Percentiles rank a stretch among this genome's conserved stretches.
These are phyloP conservation scores for Torulaspora franciscae DNA, from an alignment of 805 yeast species.

Conservation along the genomic window DNA sequence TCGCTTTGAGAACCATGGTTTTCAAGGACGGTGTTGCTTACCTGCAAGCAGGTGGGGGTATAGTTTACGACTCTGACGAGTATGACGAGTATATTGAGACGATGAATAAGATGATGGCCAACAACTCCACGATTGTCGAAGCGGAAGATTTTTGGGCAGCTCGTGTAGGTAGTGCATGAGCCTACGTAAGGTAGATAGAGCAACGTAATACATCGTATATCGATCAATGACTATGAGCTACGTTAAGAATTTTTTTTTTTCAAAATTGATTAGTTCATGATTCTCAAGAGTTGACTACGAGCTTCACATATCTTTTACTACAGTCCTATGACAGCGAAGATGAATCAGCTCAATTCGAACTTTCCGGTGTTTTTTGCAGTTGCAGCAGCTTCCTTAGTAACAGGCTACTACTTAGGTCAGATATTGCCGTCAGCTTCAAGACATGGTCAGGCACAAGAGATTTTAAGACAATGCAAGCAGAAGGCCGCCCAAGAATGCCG, in stretches of 20 bases:
- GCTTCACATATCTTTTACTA: background rate
- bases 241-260: background rate
- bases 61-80: constrained; percentile 91
- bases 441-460: constrained; percentile 16
- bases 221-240: background rate
- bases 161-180: constrained; percentile 33
- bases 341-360: constrained; percentile 15
- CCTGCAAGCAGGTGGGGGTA: constrained; percentile 98
- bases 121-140: constrained; percentile 81
- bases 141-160: constrained; percentile 78
- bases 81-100: constrained; percentile 94
- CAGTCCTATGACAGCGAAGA: background rate
- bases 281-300: background rate
- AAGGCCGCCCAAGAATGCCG: constrained; percentile 14
- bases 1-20: constrained; percentile 96
- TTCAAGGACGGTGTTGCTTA: constrained; percentile 86
- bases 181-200: background rate
- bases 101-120: constrained; percentile 94
- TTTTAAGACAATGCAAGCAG: constrained; percentile 16
- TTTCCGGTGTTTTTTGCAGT: constrained; percentile 22
- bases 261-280: background rate
- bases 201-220: background rate
- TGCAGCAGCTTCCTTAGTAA: constrained; percentile 30
- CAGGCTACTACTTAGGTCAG: constrained; percentile 32
- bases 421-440: constrained; percentile 17